Evolutionary conservation across 2,329 filamentous ascomycete genomes (phyloP), one percentile per base, ranked within the genome.

Genomic region (Fusarium oxysporum): DNA sequence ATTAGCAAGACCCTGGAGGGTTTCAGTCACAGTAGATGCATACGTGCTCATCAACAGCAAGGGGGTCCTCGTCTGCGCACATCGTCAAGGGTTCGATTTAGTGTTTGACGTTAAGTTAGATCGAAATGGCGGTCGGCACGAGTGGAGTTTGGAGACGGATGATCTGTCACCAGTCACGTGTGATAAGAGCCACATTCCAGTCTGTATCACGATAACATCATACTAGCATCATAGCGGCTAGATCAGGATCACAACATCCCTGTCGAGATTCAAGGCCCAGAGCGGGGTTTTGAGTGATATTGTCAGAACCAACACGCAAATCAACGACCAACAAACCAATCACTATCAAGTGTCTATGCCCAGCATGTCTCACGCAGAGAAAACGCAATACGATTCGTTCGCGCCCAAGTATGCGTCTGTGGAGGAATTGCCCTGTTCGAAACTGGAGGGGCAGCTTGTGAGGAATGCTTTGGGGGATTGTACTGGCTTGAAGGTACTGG

Each of bases 381-480:
- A 59, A 25, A 30, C 56, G 8, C 56, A 59, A 51, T 59, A 59
- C 43, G 33, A 59, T 40, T 59, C 33, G 25, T 59, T 59, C 25
- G 56, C 56, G 1, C 56, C 56, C 33, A 59, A 59, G 33, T 59
- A 59, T 59, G 56, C 56, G 8, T 59, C 56, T 51, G 44, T 59
- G 16, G 56, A 59, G 43, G 56, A 59, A 16, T n/a, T 59, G 11
- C 56, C 56, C 5, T 59, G 56, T 6, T 59, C 56, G 5, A 59
- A 59, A 32, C 25, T 59, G 0, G 56, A 59, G 21, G 56, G 56
- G 0, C 25, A 59, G 23, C 56, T 59, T 51, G 43, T 59, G 11
- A 30, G 2, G 1, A 51, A 51, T 37, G 56, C 56, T 12, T 6
- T 59, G 21, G 56, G 21, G 8, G 25, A 51, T 16, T 59, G 56